phyloP scores from a whole-genome alignment of 805 yeast genomes.

The Teunomyces kruisii region DNA sequence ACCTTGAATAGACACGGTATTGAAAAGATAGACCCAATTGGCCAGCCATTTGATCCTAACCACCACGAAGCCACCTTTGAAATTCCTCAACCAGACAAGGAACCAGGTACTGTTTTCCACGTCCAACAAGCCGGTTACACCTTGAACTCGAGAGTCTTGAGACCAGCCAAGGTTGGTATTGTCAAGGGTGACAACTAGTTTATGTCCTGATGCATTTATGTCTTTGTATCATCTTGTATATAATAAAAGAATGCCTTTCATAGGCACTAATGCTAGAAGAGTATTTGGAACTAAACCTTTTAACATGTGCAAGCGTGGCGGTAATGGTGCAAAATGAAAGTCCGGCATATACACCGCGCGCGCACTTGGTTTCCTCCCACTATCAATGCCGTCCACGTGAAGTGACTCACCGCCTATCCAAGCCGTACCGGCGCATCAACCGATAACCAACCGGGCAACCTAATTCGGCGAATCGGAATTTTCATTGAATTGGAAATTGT shows the following conservation, averaged over 20 bases:
- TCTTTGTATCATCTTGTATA: conserved; percentile 3
- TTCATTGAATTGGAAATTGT: not conserved
- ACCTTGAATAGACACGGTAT: conserved; percentile 81
- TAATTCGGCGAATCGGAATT: conserved; percentile 2
- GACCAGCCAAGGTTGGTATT: conserved; percentile 96
- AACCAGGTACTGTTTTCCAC: conserved; percentile 88
- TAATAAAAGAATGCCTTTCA: not conserved
- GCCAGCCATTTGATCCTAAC: conserved; percentile 87
- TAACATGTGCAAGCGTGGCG: too few relatives aligned
- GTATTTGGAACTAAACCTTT: too few relatives aligned
- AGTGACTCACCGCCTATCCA: conserved; percentile 8
- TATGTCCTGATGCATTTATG: conserved; percentile 3
- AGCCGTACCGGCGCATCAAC: conserved; percentile 3
- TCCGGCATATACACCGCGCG: not conserved
- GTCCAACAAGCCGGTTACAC: conserved; percentile 91
- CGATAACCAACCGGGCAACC: conserved; percentile 5
- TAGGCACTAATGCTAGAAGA: not conserved
- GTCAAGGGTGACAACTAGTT: conserved; percentile 51
- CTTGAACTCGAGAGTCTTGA: conserved; percentile 80
- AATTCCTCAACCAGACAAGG: conserved; percentile 80
- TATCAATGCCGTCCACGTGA: conserved; percentile 6
- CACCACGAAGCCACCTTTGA: conserved; percentile 92
- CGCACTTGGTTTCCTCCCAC: not conserved
- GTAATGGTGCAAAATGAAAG: too few relatives aligned
- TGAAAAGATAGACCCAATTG: conserved; percentile 76